A percentile compares a stretch with the other conserved stretches of the same genome.
phyloP scores from a whole-genome alignment of 2,329 filamentous ascomycete species.

The Claviceps sp. region DNA sequence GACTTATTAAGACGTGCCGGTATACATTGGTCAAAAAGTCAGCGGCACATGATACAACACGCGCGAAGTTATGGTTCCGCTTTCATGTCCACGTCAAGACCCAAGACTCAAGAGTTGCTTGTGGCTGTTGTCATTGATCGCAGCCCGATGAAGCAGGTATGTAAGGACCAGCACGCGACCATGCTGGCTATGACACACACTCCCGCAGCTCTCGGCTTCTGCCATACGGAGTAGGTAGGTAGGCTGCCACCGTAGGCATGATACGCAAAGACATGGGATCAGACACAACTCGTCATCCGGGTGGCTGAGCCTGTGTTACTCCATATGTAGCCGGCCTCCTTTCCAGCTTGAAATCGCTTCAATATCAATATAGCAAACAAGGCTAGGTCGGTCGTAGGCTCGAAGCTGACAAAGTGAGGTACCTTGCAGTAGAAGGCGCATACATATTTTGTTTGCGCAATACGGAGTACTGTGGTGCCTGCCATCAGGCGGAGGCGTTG shows the following conservation, averaged over 20 bases:
- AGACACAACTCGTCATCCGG: not conserved
- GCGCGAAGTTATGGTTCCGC: too few species aligned
- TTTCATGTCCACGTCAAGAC: not conserved
- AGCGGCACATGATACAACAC: too few species aligned
- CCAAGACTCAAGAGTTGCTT: not conserved
- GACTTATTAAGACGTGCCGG: too few species aligned
- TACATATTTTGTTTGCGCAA: constrained; percentile 1
- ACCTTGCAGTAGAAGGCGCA: not conserved
- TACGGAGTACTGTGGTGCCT: not conserved
- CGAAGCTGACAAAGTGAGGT: not conserved
- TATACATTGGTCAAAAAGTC: too few species aligned
- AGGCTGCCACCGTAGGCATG: too few species aligned
- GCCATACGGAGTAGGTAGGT: not conserved
- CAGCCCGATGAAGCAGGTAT: not conserved
- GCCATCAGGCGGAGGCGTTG: not conserved
- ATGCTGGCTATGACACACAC: too few species aligned
- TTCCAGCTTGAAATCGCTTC: not conserved
- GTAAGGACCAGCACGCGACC: too few species aligned
- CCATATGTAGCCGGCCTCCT: not conserved
- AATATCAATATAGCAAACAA: not conserved
- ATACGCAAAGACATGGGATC: not conserved
- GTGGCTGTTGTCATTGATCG: not conserved
- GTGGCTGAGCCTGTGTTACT: not conserved
- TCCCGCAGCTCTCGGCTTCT: not conserved
- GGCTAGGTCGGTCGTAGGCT: not conserved